Evolutionary conservation across 2,329 filamentous ascomycete genomes (phyloP), one percentile per base, ranked within the genome.

Genomic region (Talaromyces islandicus): DNA sequence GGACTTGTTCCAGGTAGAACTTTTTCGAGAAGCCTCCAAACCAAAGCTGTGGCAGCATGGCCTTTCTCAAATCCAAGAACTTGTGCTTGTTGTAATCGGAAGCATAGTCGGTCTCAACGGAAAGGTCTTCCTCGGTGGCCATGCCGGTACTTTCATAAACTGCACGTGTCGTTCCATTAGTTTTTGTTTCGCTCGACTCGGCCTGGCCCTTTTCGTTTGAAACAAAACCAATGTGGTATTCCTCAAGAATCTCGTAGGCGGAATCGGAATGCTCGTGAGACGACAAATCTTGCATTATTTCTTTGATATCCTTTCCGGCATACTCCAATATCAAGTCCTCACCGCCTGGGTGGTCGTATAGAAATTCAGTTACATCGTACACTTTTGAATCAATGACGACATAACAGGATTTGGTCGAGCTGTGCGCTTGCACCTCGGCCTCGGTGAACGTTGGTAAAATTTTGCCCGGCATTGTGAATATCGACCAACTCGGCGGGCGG

Each of bases 1-100:
- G 94, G 57, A 99, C 90, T 75, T 99, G 94, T 67, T 97, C 88
- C 25, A 99, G 83, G 71, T 99, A 99, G 72, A 99, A 99, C n/a
- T 91, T 86, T 75, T 97, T 99, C 73, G 80, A 86, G 78, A 97
- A 99, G 30, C 89, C 90, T 53, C 92, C 89, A 65, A 80, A 83
- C 89, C 90, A 97, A 48, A 99, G 85, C 76, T 99, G 94, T 75
- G 88, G 82, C 59, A 99, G 82, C 59, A 99, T 82, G 7, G 94
- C 93, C 69, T 83, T 86, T 77, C 84, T 89, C 60, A 99, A 83
- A 71, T 99, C 93, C 62, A 99, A 82, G 70, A 99, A 99, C 76
- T 96, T 95, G 83, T 97, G 88, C 61, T 83, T 89, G 76, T 91
- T 90, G 80, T 89, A 99, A 72, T 99, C 94, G 52, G 77, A 75